Conservation (phyloP, 345 rosid species). For the Eucalyptus cladocalyx region DNA sequence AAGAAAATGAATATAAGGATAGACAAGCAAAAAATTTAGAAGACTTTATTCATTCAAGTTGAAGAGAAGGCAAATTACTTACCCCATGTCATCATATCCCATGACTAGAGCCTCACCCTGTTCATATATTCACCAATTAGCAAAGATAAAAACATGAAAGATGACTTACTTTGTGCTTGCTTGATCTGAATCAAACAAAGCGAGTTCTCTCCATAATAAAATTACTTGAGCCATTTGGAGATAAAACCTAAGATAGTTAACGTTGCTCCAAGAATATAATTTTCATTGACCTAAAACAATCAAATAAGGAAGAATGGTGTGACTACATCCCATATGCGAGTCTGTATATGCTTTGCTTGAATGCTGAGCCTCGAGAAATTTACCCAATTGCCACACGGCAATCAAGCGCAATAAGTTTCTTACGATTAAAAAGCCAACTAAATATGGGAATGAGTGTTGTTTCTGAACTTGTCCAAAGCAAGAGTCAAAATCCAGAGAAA, state of each 20-base stretch:
- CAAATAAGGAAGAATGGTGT: neutral
- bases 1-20: neutral
- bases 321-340: neutral
- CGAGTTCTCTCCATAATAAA: neutral
- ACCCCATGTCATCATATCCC: conserved; percentile 99
- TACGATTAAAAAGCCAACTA: neutral
- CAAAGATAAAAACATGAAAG: neutral
- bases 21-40: neutral
- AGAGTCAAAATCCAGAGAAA: neutral
- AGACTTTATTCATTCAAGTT: neutral
- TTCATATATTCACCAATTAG: conserved; percentile 6
- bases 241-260: neutral
- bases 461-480: neutral
- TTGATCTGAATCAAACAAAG: neutral
- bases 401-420: neutral
- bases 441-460: neutral
- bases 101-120: conserved; percentile 98
- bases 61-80: conserved; percentile 12
- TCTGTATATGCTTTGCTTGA: neutral
- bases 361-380: neutral
- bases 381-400: neutral
- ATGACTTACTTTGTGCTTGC: neutral
- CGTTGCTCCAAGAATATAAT: neutral
- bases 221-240: neutral
- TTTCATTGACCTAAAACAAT: neutral